These are phyloP conservation scores for Geotrichum fermentans DNA, from an alignment of 1,139 yeast species.

Conservation along the genomic window DNA sequence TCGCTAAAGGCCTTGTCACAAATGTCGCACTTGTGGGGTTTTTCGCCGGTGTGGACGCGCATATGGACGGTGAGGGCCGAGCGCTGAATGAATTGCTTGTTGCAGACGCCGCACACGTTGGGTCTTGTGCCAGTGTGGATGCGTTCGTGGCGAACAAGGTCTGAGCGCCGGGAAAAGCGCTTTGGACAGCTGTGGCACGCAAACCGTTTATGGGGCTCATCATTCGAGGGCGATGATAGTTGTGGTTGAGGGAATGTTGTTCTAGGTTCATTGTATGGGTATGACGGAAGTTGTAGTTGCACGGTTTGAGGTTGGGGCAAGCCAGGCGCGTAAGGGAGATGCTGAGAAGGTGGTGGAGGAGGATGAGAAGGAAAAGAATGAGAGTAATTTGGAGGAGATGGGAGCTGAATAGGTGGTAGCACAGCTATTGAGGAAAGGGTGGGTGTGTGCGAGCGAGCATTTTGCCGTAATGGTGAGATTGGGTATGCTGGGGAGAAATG, in stretches of 20 bases:
- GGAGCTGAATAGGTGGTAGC: conserved; percentile 7
- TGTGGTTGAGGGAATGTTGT: background rate
- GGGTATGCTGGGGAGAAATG: background rate
- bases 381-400: conserved; percentile 9
- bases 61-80: conserved; percentile 70
- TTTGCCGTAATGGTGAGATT: background rate
- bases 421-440: background rate
- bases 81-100: conserved; percentile 61
- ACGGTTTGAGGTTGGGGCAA: background rate
- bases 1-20: conserved; percentile 40
- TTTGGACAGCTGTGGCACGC: conserved; percentile 29
- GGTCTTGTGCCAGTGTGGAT: conserved; percentile 79
- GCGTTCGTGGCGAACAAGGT: conserved; percentile 65
- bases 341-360: background rate
- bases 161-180: conserved; percentile 57
- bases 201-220: conserved; percentile 24
- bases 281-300: background rate
- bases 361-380: background rate
- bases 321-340: background rate
- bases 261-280: conserved; percentile 3
- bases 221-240: background rate
- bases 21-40: conserved; percentile 42
- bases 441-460: background rate
- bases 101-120: conserved; percentile 35
- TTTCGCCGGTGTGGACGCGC: conserved; percentile 84